Conservation (phyloP, 2,329 filamentous ascomycete genomes). For the Hortaea sp. region DNA sequence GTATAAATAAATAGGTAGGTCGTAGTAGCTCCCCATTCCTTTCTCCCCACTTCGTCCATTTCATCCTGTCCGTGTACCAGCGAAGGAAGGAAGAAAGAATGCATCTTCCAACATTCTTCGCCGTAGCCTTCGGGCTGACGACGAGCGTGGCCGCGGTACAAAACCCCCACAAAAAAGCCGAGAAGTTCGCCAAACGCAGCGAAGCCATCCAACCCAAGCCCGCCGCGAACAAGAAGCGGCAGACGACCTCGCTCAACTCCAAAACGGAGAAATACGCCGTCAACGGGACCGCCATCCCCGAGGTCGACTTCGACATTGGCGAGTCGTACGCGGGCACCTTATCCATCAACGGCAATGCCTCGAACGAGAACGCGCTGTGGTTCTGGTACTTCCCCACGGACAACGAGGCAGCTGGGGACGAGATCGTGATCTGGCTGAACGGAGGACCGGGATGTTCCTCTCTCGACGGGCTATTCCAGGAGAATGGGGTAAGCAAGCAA, state of each 20-base stretch:
- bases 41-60: no score
- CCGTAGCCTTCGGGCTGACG: neutral
- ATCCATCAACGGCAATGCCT: slow-evolving; percentile 14
- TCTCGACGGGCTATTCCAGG: slow-evolving; percentile 37
- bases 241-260: slow-evolving; percentile 3
- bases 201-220: neutral
- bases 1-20: no score
- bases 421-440: slow-evolving; percentile 26
- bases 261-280: slow-evolving; percentile 12
- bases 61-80: no score
- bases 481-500: slow-evolving; percentile 26
- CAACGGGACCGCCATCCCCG: slow-evolving; percentile 18
- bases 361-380: slow-evolving; percentile 26
- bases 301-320: slow-evolving; percentile 25
- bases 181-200: slow-evolving; percentile 1
- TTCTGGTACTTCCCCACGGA: slow-evolving; percentile 42
- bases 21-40: no score
- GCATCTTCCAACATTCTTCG: neutral
- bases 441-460: slow-evolving; percentile 34
- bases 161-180: slow-evolving; percentile 3
- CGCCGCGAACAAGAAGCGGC: neutral
- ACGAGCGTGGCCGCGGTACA: slow-evolving; percentile 3
- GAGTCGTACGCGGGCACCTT: slow-evolving; percentile 24
- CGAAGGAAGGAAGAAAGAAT: neutral
- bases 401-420: slow-evolving; percentile 33